Conservation (phyloP, 225 moss, liverwort and hornwort species). For the Lunularia cruciata region DNA sequence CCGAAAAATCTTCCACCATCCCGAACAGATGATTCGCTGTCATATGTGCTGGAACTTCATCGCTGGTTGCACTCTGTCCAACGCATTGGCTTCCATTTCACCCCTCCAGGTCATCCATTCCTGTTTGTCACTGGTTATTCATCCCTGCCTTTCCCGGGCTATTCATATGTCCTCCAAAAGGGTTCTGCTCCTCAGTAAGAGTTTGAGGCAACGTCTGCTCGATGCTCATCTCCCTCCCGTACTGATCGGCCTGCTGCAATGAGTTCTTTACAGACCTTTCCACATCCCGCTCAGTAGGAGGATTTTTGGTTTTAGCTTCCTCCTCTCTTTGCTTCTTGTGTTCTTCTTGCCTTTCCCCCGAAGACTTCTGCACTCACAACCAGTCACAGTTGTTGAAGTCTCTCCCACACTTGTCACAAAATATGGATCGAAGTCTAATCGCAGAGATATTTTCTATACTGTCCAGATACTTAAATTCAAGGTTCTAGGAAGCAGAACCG, state of each 20-base stretch:
- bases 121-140: too few relatives aligned
- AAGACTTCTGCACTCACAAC: slow-evolving; percentile 1
- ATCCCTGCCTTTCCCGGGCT: slow-evolving; percentile 15
- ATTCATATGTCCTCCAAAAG: slow-evolving; percentile 24
- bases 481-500: too few relatives aligned
- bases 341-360: background rate
- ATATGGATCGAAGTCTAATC: too few relatives aligned
- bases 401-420: too few relatives aligned
- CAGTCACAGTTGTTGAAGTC: too few relatives aligned
- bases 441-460: too few relatives aligned
- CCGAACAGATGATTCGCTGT: too few relatives aligned
- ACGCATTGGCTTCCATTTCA: background rate
- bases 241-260: slow-evolving; percentile 9
- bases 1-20: too few relatives aligned
- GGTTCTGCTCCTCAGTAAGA: slow-evolving; percentile 10
- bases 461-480: too few relatives aligned
- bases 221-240: slow-evolving; percentile 15
- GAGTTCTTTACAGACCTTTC: slow-evolving; percentile 11
- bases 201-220: slow-evolving; percentile 14
- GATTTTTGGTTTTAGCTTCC: background rate
- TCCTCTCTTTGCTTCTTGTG: slow-evolving; percentile 11
- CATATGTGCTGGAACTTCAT: too few relatives aligned
- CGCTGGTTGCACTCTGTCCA: too few relatives aligned
- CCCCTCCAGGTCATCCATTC: slow-evolving; percentile 3
- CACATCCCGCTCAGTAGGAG: background rate